Evolutionary conservation across 305 asterid genomes (phyloP).

Genomic region (Fraxinus xanthoxyloides): DNA sequence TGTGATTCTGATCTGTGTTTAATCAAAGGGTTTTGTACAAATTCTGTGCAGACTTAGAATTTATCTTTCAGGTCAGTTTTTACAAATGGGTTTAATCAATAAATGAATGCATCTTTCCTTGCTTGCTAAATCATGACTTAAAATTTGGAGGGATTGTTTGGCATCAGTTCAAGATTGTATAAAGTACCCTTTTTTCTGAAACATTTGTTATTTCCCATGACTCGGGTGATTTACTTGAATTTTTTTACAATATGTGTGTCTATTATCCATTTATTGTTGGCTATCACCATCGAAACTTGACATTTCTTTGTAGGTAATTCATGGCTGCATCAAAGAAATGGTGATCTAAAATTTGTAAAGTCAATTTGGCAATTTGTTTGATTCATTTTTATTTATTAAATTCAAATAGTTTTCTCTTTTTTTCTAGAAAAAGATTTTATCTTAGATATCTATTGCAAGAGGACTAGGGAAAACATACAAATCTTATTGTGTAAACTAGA

Average conservation of each 20-base stretch:
- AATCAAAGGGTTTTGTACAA: slow-evolving; percentile 12
- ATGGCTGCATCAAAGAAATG: neutral
- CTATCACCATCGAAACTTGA: too few species aligned
- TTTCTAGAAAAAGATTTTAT: neutral
- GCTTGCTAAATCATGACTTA: neutral
- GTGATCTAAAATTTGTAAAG: neutral
- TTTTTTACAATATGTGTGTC: neutral
- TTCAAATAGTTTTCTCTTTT: neutral
- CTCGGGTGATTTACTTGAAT: neutral
- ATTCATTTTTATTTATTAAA: neutral
- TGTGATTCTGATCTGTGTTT: slow-evolving; percentile 29
- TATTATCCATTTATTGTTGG: neutral
- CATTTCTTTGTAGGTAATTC: neutral
- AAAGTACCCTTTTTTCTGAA: neutral
- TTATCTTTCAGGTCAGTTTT: neutral
- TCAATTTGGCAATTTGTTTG: neutral
- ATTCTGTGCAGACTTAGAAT: neutral
- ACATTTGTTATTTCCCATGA: neutral
- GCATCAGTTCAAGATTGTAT: neutral
- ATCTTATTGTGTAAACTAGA: neutral
- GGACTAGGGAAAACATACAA: neutral
- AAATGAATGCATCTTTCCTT: neutral
- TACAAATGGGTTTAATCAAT: too few species aligned
- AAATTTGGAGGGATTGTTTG: slow-evolving; percentile 14
- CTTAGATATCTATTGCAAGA: neutral